Conservation (phyloP, 805 yeast genomes). For the Ogataea methylovora region DNA sequence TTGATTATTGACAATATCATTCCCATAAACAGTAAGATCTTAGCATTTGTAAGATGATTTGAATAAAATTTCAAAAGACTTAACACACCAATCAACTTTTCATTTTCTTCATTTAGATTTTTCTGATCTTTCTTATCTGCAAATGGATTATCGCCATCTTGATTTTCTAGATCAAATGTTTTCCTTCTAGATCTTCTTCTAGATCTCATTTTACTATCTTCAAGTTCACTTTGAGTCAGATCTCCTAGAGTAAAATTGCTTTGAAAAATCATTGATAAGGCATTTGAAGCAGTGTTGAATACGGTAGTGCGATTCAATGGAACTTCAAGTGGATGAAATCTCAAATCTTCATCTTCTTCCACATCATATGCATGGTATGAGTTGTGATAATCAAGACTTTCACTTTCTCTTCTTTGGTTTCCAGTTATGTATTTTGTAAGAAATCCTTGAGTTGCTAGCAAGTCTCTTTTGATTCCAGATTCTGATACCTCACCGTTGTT, state of each 20-base stretch:
- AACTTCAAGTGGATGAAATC: too few relatives aligned
- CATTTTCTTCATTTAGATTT: conserved; percentile 6
- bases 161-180: conserved; percentile 6
- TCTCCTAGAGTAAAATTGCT: too few relatives aligned
- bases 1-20: conserved; percentile 42
- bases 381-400: too few relatives aligned
- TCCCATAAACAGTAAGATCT: conserved; percentile 32
- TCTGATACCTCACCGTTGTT: conserved; percentile 50
- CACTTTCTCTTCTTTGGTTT: too few relatives aligned
- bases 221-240: too few relatives aligned
- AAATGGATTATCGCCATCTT: not conserved
- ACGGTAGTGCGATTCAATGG: too few relatives aligned
- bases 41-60: conserved; percentile 9
- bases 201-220: not conserved
- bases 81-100: conserved; percentile 20
- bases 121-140: too few relatives aligned
- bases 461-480: conserved; percentile 29
- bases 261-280: too few relatives aligned
- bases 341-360: too few relatives aligned
- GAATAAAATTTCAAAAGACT: conserved; percentile 21
- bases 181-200: conserved; percentile 6
- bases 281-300: not conserved
- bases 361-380: too few relatives aligned
- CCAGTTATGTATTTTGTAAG: too few relatives aligned
- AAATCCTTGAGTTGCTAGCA: too few relatives aligned